Conservation (phyloP, 257 asterid species). For the Verbascum thapsus region DNA sequence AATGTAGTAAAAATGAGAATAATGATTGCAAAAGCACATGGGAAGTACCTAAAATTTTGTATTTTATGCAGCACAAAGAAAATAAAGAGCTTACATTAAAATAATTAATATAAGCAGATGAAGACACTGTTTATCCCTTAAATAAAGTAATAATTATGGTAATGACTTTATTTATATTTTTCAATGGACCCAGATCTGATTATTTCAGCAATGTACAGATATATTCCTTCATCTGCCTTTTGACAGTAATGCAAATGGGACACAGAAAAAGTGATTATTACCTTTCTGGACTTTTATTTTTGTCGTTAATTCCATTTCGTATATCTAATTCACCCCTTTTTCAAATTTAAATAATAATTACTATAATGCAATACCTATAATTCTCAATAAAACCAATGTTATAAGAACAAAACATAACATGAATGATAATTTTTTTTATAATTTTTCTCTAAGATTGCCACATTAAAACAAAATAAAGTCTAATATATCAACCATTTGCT, state of each 20-base stretch:
- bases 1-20: slow-evolving; percentile 9
- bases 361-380: no score
- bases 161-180: neutral
- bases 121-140: slow-evolving; percentile 22
- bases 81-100: no score
- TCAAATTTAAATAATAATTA: no score
- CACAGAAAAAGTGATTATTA: slow-evolving; percentile 24
- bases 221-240: slow-evolving; percentile 16
- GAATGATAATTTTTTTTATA: no score
- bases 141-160: neutral
- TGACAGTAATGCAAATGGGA: slow-evolving; percentile 41
- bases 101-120: slow-evolving; percentile 22
- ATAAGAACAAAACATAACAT: no score
- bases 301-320: no score
- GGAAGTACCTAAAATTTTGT: neutral
- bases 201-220: neutral
- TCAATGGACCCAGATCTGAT: slow-evolving; percentile 2
- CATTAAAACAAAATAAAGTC: no score
- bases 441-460: no score
- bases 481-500: no score
- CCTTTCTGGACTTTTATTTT: no score
- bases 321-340: no score
- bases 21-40: slow-evolving; percentile 27
- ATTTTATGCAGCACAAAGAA: neutral
- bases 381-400: no score